Evolutionary conservation across 2,329 filamentous ascomycete species (phyloP).

Genomic region (Neonectria magnoliae): DNA sequence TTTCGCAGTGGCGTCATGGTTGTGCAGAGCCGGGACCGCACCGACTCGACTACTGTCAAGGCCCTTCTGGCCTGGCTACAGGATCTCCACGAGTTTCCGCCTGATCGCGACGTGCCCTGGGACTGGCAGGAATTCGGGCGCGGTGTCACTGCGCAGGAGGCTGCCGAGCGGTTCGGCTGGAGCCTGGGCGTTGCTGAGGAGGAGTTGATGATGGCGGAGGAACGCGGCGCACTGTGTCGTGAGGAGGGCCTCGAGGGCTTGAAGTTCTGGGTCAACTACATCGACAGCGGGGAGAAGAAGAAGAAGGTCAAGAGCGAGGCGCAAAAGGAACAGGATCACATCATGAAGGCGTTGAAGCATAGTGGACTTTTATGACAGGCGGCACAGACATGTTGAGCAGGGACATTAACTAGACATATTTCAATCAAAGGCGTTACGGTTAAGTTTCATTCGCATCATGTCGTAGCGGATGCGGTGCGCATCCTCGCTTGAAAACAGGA

Average conservation of each 20-base stretch:
- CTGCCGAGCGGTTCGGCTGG: conserved; percentile 92
- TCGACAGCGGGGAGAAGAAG: conserved; percentile 56
- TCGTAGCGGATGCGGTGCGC: neutral
- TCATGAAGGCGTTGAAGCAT: conserved; percentile 56
- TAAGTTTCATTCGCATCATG: neutral
- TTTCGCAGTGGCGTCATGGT: conserved; percentile 97
- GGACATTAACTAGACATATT: conserved; percentile 13
- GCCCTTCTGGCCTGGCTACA: conserved; percentile 81
- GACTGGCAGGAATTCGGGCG: conserved; percentile 82
- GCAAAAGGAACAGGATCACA: conserved; percentile 51
- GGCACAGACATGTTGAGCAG: neutral
- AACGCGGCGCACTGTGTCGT: conserved; percentile 84
- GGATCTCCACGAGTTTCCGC: conserved; percentile 74
- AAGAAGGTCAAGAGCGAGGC: conserved; percentile 40
- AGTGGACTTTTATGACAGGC: conserved; percentile 45
- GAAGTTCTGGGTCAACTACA: conserved; percentile 90
- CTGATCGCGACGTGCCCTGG: conserved; percentile 74
- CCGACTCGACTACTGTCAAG: conserved; percentile 87
- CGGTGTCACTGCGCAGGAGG: conserved; percentile 89
- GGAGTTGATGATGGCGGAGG: conserved; percentile 97
- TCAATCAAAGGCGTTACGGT: conserved; percentile 8
- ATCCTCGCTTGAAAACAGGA: neutral
- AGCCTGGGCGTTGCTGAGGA: conserved; percentile 95
- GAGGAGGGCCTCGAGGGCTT: conserved; percentile 93
- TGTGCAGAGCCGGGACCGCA: conserved; percentile 87